Evolutionary conservation across 2,329 filamentous ascomycete genomes (phyloP).

Genomic region (Talaromyces islandicus): DNA sequence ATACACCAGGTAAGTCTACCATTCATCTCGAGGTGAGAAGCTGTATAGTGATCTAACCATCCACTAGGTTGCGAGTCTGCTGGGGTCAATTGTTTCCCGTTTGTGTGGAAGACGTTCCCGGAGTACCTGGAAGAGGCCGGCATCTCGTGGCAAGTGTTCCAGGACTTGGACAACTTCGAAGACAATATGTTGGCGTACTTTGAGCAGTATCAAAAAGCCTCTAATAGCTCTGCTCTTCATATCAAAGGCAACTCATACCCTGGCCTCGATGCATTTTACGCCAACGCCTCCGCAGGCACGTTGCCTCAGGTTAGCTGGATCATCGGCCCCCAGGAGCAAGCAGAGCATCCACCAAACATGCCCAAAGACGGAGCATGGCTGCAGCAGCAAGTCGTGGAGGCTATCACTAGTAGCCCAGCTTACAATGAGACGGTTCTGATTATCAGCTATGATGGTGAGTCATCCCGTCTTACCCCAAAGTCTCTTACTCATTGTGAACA

Average conservation of each 20-base stretch:
- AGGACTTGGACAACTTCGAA: conserved; percentile 47
- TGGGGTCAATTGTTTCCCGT: conserved; percentile 43
- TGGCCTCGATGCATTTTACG: conserved; percentile 46
- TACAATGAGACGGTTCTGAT: conserved; percentile 43
- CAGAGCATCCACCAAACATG: conserved; percentile 48
- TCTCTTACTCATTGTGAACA: conserved; percentile 11
- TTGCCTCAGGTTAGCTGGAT: conserved; percentile 49
- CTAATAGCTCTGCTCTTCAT: conserved; percentile 36
- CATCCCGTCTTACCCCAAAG: background rate
- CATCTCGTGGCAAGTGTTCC: conserved; percentile 48
- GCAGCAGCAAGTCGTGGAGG: conserved; percentile 47
- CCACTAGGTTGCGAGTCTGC: background rate
- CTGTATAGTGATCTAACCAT: background rate
- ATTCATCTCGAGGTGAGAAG: background rate
- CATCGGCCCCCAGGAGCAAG: conserved; percentile 44
- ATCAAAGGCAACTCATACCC: conserved; percentile 42
- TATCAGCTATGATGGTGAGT: conserved; percentile 38
- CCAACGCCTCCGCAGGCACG: conserved; percentile 44
- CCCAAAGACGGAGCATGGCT: conserved; percentile 52
- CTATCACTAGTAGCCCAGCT: conserved; percentile 43
- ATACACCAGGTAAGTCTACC: background rate
- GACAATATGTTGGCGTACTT: conserved; percentile 52
- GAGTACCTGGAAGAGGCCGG: conserved; percentile 45
- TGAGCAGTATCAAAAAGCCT: conserved; percentile 44
- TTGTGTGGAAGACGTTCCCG: conserved; percentile 49